Conservation (phyloP, 805 yeast genomes). For the Dipodascopsis tothii region DNA sequence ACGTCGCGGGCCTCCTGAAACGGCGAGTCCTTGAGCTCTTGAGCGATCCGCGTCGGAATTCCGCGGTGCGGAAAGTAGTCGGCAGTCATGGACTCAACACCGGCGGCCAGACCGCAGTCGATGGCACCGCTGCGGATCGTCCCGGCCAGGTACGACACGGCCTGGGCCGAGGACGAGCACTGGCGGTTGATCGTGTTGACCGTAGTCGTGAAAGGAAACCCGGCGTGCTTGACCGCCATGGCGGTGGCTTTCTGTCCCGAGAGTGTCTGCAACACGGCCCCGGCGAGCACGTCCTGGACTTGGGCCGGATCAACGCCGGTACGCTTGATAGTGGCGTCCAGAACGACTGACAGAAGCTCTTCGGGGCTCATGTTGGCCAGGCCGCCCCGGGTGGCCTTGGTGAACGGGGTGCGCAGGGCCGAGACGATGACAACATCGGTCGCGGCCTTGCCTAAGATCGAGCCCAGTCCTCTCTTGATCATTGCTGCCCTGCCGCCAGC, state of each 20-base stretch:
- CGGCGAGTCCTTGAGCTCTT: conserved; percentile 35
- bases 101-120: conserved; percentile 35
- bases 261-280: conserved; percentile 35
- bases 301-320: conserved; percentile 27
- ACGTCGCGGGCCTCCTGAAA: conserved; percentile 55
- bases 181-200: conserved; percentile 36
- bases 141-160: conserved; percentile 32
- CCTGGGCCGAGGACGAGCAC: conserved; percentile 38
- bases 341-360: conserved; percentile 31
- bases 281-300: conserved; percentile 35
- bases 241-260: conserved; percentile 38
- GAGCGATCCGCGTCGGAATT: conserved; percentile 32
- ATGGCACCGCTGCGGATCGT: conserved; percentile 32
- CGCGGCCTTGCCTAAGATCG: not conserved
- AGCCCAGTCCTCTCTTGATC: too few relatives aligned
- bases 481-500: too few relatives aligned
- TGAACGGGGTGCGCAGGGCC: conserved; percentile 35
- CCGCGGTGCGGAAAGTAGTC: conserved; percentile 39
- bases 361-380: conserved; percentile 35
- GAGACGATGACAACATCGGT: conserved; percentile 34
- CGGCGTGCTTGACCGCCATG: conserved; percentile 32
- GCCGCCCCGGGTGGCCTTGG: conserved; percentile 35
- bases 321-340: conserved; percentile 30
- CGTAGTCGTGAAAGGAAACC: conserved; percentile 34
- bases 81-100: conserved; percentile 39